Percentiles rank a stretch among this genome's conserved stretches.
These are phyloP conservation scores for Flaveria ramosissima DNA, from an alignment of 129 eudicot genomes.

Conservation along the genomic window DNA sequence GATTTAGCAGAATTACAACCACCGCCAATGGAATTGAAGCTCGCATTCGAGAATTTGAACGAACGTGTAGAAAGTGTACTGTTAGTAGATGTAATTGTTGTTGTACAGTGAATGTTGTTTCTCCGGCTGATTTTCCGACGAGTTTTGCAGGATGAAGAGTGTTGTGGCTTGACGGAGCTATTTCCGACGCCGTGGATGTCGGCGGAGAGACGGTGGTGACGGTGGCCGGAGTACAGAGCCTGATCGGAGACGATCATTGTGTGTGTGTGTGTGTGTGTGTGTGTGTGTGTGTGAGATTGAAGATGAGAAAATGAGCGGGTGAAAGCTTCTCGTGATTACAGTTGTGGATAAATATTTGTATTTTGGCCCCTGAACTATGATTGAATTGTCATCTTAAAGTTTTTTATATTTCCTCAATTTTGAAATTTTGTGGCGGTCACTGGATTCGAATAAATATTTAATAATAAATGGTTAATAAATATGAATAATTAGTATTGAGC, in stretches of 20 bases:
- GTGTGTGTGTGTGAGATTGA: not conserved
- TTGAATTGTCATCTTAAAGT: not conserved
- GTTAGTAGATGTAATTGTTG: not conserved
- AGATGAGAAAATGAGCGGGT: slow-evolving; percentile 34
- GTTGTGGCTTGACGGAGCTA: slow-evolving; percentile 20
- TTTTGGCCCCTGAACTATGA: slow-evolving; percentile 17
- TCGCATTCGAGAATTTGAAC: slow-evolving; percentile 1
- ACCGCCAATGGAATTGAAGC: not conserved
- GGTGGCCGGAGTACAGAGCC: slow-evolving; percentile 28
- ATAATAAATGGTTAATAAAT: no score
- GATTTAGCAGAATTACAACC: not conserved
- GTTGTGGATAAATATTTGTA: slow-evolving; percentile 33
- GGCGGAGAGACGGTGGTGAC: slow-evolving; percentile 10
- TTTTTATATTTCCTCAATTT: not conserved
- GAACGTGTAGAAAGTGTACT: not conserved
- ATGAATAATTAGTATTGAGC: no score
- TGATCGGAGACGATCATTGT: slow-evolving; percentile 32
- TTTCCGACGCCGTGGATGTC: not conserved
- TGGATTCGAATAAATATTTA: no score
- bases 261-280: slow-evolving; percentile 1
- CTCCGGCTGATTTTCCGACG: slow-evolving; percentile 23
- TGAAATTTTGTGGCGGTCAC: not conserved
- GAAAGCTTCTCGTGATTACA: slow-evolving; percentile 11
- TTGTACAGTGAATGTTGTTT: slow-evolving; percentile 1
- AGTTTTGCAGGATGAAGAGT: slow-evolving; percentile 27